Percentiles rank a stretch among this genome's conserved stretches.
Evolutionary conservation across 148 eudicot genomes (phyloP).

Genomic region (Arbutus unedo): DNA sequence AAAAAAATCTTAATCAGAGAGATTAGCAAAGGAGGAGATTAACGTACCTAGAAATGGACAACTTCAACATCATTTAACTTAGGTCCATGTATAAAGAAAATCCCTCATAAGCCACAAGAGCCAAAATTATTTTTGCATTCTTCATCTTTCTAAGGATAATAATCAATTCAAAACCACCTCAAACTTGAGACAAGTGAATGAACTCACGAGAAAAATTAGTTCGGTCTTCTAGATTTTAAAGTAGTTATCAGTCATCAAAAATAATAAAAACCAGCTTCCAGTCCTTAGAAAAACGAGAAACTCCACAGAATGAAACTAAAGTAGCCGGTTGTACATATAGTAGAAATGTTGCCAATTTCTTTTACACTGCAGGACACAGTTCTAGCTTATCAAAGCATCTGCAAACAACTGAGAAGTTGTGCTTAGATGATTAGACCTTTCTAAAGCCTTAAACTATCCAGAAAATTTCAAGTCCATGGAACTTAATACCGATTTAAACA

Average conservation of each 20-base stretch:
- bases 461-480: background rate
- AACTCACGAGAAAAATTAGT: background rate
- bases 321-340: no score
- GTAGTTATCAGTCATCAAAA: background rate
- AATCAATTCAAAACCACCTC: background rate
- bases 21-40: background rate
- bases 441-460: background rate
- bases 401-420: slow-evolving; percentile 1
- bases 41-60: background rate
- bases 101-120: background rate
- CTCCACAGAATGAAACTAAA: background rate
- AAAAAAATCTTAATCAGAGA: background rate
- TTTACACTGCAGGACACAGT: background rate
- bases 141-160: background rate
- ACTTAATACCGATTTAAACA: background rate
- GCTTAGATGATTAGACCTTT: background rate
- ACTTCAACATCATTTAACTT: background rate
- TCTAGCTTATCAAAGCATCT: background rate
- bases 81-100: background rate
- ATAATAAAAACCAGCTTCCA: slow-evolving; percentile 5
- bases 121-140: background rate
- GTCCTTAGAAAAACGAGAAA: background rate
- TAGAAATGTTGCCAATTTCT: background rate
- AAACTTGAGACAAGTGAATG: background rate
- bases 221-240: no score